Percentiles rank a stretch among this genome's conserved stretches.
These are phyloP conservation scores for Epichloe hybrida DNA, from an alignment of 2,329 filamentous ascomycete genomes.

Conservation along the genomic window DNA sequence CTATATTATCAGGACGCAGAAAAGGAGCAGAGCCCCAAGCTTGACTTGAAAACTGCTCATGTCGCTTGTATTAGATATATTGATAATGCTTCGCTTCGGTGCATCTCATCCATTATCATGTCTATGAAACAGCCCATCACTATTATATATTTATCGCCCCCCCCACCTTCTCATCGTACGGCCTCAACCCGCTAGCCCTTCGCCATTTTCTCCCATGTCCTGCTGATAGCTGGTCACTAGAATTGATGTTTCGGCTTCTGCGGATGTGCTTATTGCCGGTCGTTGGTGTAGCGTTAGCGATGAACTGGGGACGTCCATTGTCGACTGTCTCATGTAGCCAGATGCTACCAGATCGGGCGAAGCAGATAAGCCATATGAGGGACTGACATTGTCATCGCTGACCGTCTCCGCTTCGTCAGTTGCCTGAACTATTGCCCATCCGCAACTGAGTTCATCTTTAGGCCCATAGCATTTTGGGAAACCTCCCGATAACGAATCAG, in stretches of 20 bases:
- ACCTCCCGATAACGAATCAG: background rate
- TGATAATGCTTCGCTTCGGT: background rate
- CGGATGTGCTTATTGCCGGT: background rate
- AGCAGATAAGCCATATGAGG: background rate
- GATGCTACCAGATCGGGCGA: background rate
- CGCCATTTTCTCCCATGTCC: background rate
- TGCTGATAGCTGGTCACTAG: background rate
- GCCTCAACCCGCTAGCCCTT: background rate
- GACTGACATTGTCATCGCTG: background rate
- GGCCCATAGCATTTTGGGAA: background rate
- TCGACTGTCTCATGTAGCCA: background rate
- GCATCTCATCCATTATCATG: background rate
- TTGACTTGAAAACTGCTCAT: background rate
- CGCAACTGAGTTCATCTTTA: constrained; percentile 4
- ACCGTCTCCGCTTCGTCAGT: background rate
- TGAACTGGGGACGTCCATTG: background rate
- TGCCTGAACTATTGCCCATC: constrained; percentile 6
- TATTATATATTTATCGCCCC: background rate
- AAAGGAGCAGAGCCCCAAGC: background rate
- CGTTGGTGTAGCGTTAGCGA: background rate
- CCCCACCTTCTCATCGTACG: background rate
- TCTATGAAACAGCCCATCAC: background rate
- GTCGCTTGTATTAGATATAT: background rate
- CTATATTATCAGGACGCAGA: background rate
- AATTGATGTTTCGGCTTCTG: background rate